phyloP scores from a whole-genome alignment of 176 grass and related monocot genomes.

The Tillandsia leiboldiana region DNA sequence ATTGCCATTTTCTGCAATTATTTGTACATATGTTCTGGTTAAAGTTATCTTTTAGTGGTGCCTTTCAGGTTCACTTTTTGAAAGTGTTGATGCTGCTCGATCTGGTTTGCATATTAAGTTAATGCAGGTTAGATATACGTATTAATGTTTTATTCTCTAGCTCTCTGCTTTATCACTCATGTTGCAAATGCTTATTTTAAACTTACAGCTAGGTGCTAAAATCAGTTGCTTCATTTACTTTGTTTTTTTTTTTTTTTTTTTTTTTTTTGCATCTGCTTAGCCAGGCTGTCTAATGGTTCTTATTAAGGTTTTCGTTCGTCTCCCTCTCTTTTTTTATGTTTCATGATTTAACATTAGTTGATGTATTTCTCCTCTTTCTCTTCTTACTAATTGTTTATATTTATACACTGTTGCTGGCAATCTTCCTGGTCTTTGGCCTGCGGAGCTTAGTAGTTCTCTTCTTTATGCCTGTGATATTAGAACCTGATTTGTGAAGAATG shows the following conservation, averaged over 20 bases:
- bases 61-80: slow-evolving; percentile 68
- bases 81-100: slow-evolving; percentile 44
- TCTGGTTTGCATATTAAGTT: slow-evolving; percentile 64
- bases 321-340: neutral
- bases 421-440: too few species aligned
- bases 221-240: neutral
- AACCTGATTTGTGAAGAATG: neutral
- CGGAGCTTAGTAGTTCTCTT: too few species aligned
- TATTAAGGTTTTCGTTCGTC: neutral
- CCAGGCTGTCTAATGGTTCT: neutral
- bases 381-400: neutral
- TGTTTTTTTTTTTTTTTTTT: neutral
- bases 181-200: neutral
- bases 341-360: neutral
- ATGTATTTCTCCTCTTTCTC: neutral
- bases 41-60: neutral
- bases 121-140: slow-evolving; percentile 62
- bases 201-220: neutral
- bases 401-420: too few species aligned
- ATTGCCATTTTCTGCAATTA: slow-evolving; percentile 9
- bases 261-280: neutral
- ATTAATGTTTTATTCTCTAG: slow-evolving; percentile 2
- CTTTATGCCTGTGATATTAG: too few species aligned
- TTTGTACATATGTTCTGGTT: neutral
- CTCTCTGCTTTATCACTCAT: neutral